Evolutionary conservation across 441 rosid genomes (phyloP).

Genomic region (Erodium trifolium): DNA sequence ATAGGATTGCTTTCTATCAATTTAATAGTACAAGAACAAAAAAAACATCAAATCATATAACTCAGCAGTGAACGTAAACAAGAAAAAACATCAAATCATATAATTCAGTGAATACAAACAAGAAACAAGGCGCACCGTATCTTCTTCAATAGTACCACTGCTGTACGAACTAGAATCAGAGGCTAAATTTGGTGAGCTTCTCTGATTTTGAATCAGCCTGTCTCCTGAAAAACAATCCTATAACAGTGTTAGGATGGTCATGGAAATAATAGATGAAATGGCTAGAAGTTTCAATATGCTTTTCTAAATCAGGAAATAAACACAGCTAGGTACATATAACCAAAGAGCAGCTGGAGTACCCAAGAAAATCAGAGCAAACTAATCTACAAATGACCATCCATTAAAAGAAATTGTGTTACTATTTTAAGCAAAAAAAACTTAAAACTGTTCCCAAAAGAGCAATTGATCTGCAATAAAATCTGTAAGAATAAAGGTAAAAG

Average conservation of each 20-base stretch:
- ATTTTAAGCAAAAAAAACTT: neutral
- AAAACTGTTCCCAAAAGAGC: neutral
- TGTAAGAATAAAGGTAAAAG: constrained; percentile 17
- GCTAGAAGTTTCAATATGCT: neutral
- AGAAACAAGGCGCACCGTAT: constrained; percentile 43
- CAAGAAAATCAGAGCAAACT: neutral
- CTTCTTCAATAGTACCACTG: constrained; percentile 32
- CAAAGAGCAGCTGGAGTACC: constrained; percentile 7
- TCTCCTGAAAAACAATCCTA: constrained; percentile 46
- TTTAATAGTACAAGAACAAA: constrained; percentile 3
- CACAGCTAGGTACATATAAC: neutral
- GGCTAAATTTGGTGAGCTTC: constrained; percentile 32
- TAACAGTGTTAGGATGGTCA: constrained; percentile 25
- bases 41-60: constrained; percentile 3
- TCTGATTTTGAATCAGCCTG: constrained; percentile 34
- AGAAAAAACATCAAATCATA: no score
- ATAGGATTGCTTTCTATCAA: neutral
- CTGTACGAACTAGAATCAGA: constrained; percentile 44
- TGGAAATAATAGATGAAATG: constrained; percentile 15
- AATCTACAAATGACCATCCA: constrained; percentile 1
- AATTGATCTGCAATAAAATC: neutral
- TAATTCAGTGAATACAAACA: no score
- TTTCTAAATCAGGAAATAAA: neutral
- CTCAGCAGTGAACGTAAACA: constrained; percentile 5
- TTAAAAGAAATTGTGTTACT: constrained; percentile 1